Base-by-base conservation (phyloP, 805 yeast species). In the Wickerhamomyces xylosicus region DNA sequence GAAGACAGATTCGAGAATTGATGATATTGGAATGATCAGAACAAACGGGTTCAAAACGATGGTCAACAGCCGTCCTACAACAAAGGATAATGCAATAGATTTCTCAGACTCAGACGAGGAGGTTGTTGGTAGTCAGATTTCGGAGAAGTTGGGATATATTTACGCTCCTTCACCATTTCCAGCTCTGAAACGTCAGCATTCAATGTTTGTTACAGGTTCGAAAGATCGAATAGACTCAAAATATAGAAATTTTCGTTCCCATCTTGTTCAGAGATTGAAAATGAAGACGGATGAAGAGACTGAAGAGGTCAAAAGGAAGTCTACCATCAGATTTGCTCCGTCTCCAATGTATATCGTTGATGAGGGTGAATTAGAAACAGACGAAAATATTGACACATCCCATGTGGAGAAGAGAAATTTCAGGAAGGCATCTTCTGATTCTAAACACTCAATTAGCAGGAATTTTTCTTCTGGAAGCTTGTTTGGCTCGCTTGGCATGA, bases 321-420 rank as follows among this genome's bases (percentile, higher is more conserved):
- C 38, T 11, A 42, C 46, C 5, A 47, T 49, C 7, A 39, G 47
- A 28, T 49, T 49, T 47, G 53, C 50, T 9, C 41, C 41, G 1
- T 39, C 48, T 1, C 51, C 51, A 11, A 39, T 36, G 8, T 46
- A 40, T 19, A 37, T 44, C 2, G 29, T 13, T 5, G 4, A 25
- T 13, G 29, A 25, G 14, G 14, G 5, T 4, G 29, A 25, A 13
- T 4, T 4, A 25, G n/a, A 25, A 11, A 5, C 9, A 25, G 29
- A 25, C 14, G 14, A 25, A 4, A 25, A 25, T 13, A 4, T 8
- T 4, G 29, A 25, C 9, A 11, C 14, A n/a, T 11, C 9, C 8
- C 29, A 25, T 5, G 5, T 7, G n/a, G 13, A 25, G n/a, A 25
- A 8, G 14, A 11, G 14, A 21, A 10, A 6, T 21, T 10, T 21